phyloP scores from a whole-genome alignment of 139 green algal species.

The Chlorella sp. region DNA sequence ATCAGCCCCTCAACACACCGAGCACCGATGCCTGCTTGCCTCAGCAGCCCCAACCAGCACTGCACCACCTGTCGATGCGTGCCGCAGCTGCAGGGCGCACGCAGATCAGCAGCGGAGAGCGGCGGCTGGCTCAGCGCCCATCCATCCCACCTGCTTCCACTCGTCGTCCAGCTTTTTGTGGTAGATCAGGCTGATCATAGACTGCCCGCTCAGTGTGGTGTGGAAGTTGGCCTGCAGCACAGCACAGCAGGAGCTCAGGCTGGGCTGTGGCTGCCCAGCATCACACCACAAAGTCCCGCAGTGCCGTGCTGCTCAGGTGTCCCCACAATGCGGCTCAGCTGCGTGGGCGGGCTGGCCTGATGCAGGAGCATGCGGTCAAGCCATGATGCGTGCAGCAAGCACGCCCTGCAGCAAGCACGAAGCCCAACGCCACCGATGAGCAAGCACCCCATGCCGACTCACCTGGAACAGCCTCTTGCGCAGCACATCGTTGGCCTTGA shows the following conservation, averaged over 20 bases:
- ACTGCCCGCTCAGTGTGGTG: constrained; percentile 82
- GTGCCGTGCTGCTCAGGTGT: too few species aligned
- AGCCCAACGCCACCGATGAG: too few species aligned
- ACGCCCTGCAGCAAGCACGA: too few species aligned
- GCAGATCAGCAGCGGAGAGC: not conserved
- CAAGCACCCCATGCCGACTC: too few species aligned
- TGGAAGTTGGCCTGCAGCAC: constrained; percentile 88
- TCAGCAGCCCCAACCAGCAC: too few species aligned
- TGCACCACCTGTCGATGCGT: not conserved
- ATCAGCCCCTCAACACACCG: not conserved
- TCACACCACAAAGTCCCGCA: too few species aligned
- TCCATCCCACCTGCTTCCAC: constrained; percentile 46
- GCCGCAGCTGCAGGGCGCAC: not conserved
- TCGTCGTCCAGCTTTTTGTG: constrained; percentile 78
- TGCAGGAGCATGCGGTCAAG: too few species aligned
- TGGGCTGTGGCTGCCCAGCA: not conserved
- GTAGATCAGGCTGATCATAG: constrained; percentile 91
- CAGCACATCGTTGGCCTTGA: constrained; percentile 45
- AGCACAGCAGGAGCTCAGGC: not conserved
- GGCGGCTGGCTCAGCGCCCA: not conserved
- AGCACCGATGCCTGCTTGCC: not conserved
- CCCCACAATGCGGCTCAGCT: too few species aligned
- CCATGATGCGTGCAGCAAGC: too few species aligned
- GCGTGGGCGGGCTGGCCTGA: too few species aligned
- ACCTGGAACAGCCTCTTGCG: constrained; percentile 71